phyloP scores from a whole-genome alignment of 2,329 filamentous ascomycete species.

The Amylocarpus encephaloides region DNA sequence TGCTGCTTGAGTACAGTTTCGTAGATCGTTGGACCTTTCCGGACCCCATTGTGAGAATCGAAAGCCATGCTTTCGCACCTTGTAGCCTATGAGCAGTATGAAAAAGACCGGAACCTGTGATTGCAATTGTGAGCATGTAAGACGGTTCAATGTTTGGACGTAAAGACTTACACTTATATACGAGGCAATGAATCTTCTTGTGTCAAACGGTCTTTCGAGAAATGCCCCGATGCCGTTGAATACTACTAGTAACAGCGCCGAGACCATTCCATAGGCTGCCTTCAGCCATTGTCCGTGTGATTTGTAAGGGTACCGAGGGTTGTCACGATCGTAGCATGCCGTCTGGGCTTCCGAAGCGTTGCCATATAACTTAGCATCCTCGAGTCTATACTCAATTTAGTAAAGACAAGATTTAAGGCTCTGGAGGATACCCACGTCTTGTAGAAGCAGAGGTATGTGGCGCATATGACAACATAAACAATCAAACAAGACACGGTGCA shows the following conservation, averaged over 20 bases:
- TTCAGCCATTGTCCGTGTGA: constrained; percentile 37
- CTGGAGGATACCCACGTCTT: constrained; percentile 28
- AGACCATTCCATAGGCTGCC: constrained; percentile 32
- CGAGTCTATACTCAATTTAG: constrained; percentile 27
- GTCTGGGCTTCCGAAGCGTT: constrained; percentile 35
- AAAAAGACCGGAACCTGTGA: constrained; percentile 34
- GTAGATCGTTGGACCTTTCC: constrained; percentile 34
- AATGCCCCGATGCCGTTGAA: constrained; percentile 35
- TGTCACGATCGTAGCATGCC: constrained; percentile 33
- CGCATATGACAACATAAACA: constrained; percentile 36
- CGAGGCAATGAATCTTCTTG: constrained; percentile 34
- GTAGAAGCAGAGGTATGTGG: constrained; percentile 36
- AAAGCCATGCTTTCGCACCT: constrained; percentile 34
- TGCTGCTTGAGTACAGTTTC: constrained; percentile 34
- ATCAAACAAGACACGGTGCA: constrained; percentile 36
- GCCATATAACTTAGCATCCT: constrained; percentile 35
- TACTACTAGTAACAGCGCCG: constrained; percentile 31
- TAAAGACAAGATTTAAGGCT: background rate
- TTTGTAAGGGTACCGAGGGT: constrained; percentile 35
- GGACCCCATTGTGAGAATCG: constrained; percentile 32
- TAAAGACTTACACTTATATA: constrained; percentile 35
- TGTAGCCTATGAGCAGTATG: constrained; percentile 35
- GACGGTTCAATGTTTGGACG: background rate
- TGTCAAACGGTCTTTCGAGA: constrained; percentile 33
- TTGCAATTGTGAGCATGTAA: background rate